Evolutionary conservation across 1,284 basidiomycete genomes (phyloP), one percentile per base, ranked within the genome.

Genomic region (Marasmius tenuissimus): DNA sequence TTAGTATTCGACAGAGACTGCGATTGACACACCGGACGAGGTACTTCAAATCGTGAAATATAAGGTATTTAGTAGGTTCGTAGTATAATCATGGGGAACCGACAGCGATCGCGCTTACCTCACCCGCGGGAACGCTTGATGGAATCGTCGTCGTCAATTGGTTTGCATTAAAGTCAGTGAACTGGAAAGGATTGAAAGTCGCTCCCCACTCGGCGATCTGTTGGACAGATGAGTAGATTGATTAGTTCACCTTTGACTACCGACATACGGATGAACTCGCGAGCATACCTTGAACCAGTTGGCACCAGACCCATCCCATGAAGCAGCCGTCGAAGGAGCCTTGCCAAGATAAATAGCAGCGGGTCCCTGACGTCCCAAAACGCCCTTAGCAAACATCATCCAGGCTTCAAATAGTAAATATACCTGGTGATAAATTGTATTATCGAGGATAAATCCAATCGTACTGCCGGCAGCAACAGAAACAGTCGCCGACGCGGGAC

Each of bases 271-370:
- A 38, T 33, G 9, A 22, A 56, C 34, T 42, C 47, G 12, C n/a
- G 50, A 10, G 48, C 63, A 52, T 63, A 78, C 78, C 76, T 81
- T 81, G 74, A 82, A 80, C 80, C 80, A 82, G 65, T 71, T 73
- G 4, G 73, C 69, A 16, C 80, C 79, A 56, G 75, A 76, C 12
- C 79, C 80, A 57, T 81, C 78, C 78, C 78, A 82, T 51, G 62
- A 66, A 6, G 77, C 72, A 16, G 69, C 78, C 18, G 70, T 70
- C 33, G 68, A 63, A 0, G 77, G 77, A 10, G 73, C 76, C 57
- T 75, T 70, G 18, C 75, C 77, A 35, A 79, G 70, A 63, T 80
- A 80, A 55, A 81, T 76, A 12, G 76, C 77, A 61, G 76, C 75
- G 3, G 79, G 78, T 11, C 79, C 79, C 51, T 52, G 35, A 20